A percentile compares a stretch with the other conserved stretches of the same genome.
phyloP scores from a whole-genome alignment of 2,329 filamentous ascomycete species.

The Grosmannia huntii region DNA sequence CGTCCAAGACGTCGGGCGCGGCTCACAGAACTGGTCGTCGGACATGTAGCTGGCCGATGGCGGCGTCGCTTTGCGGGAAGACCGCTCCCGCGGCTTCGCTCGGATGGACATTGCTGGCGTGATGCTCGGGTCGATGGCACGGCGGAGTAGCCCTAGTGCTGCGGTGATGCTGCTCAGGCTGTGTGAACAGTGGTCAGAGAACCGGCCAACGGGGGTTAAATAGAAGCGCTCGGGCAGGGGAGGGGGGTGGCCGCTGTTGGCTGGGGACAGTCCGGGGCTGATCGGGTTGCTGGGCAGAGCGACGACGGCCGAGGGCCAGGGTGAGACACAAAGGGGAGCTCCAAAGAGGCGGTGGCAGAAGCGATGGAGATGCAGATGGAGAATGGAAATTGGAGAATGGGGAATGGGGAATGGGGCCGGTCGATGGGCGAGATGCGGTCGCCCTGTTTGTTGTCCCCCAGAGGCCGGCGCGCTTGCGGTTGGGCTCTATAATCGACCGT shows the following conservation, averaged over 20 bases:
- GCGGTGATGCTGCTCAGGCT: background rate
- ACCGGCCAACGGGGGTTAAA: background rate
- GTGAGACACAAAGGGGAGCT: background rate
- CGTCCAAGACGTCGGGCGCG: background rate
- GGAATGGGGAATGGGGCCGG: background rate
- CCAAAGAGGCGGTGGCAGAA: background rate
- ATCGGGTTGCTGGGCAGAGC: slow-evolving; percentile 1
- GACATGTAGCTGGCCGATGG: slow-evolving; percentile 53
- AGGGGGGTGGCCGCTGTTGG: background rate
- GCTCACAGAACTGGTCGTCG: slow-evolving; percentile 53
- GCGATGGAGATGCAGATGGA: background rate
- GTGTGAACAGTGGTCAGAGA: background rate
- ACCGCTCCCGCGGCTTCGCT: slow-evolving; percentile 21
- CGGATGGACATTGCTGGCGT: slow-evolving; percentile 18
- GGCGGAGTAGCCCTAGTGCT: background rate
- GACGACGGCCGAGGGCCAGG: background rate
- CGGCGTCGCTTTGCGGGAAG: slow-evolving; percentile 41
- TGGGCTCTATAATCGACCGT: background rate
- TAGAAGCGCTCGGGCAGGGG: background rate
- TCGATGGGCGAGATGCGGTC: background rate
- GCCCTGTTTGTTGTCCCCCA: background rate
- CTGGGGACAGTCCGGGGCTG: background rate
- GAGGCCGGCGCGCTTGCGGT: background rate
- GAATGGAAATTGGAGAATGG: background rate
- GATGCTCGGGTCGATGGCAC: too few relatives aligned